Base-by-base conservation (phyloP, 2,329 filamentous ascomycete species). In the Colletotrichum acutatum region DNA sequence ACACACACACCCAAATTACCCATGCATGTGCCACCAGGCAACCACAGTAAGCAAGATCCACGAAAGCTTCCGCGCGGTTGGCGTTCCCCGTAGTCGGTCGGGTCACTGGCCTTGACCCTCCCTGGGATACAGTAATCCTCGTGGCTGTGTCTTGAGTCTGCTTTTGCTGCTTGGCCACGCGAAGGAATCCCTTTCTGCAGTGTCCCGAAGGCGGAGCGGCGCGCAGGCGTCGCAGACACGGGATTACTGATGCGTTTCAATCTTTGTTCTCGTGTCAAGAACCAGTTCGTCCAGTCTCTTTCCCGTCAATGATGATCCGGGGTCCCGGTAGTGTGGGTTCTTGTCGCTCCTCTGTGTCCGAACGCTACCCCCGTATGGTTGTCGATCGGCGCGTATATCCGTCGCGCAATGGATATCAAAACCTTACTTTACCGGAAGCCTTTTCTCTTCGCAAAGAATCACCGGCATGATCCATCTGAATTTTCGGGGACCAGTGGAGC, bases 21-120 rank as follows among this genome's bases (percentile, higher is more conserved):
- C 63, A 67, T 71, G 34, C 68, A 68, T 67, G 26, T 61, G 30
- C 58, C 56, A 52, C 69, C 28, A 68, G 65, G 37, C 58, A 68
- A 53, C 42, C 58, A 34, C 57, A 46, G n/a, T n/a, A 30, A 62
- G 52, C 42, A 58, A 46, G 49, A 34, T 37, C 32, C 34, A 53
- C 34, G 42, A 32, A 49, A 24, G 42, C 9, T 46, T 52, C 26
- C 56, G 24, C 57, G 49, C 63, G 63, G 34, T 34, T 52, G 46
- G 63, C 34, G 53, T 56, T 49, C 42, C 42, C 62, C 6, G 30
- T 54, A 28, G 26, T 52, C 28, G 5, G 30, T 19, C 5, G 62
- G 16, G 30, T 42, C 30, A 34, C n/a, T 30, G 46, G 24, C 53
- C 52, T 57, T 19, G 34, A 14, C 12, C 4, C 24, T 12, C 34